Percentiles rank a stretch among this genome's conserved stretches.
phyloP scores from a whole-genome alignment of 2,329 filamentous ascomycete species.

The Gnomoniopsis smithogilvyi region DNA sequence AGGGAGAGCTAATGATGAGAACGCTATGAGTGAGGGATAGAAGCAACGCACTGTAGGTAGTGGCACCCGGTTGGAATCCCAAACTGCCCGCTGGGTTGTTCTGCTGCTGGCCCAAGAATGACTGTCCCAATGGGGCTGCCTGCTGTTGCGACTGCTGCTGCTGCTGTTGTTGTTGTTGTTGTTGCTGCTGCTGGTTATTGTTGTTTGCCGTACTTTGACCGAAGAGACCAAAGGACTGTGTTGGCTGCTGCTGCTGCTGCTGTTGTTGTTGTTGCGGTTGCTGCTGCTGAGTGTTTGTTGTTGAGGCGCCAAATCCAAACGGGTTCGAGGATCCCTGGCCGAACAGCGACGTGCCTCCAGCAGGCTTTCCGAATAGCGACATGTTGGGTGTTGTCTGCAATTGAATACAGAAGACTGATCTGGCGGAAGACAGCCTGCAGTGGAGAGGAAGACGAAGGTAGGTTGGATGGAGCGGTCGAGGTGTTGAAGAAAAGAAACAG shows the following conservation, averaged over 20 bases:
- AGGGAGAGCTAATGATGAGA: neutral
- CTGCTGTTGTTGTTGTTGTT: constrained; percentile 28
- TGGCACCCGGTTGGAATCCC: constrained; percentile 45
- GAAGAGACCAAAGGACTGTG: constrained; percentile 33
- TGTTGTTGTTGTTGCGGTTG: constrained; percentile 34
- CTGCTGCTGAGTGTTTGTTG: constrained; percentile 25
- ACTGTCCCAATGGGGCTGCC: constrained; percentile 28
- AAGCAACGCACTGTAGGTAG: constrained; percentile 32
- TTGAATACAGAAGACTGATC: neutral
- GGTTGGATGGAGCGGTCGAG: neutral
- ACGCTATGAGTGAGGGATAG: no score
- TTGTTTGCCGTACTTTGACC: constrained; percentile 31
- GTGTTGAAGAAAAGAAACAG: constrained; percentile 9
- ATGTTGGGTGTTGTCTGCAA: neutral
- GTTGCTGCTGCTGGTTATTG: constrained; percentile 32
- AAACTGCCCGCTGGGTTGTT: constrained; percentile 38
- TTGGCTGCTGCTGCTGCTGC: constrained; percentile 26
- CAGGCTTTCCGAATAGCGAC: constrained; percentile 19
- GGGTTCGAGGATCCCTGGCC: constrained; percentile 18
- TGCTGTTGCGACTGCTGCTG: constrained; percentile 35
- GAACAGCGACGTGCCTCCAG: constrained; percentile 24
- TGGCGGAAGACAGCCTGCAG: neutral
- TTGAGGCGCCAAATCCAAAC: constrained; percentile 25
- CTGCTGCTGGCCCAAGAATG: constrained; percentile 23
- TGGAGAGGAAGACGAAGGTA: neutral